A percentile compares a stretch with the other conserved stretches of the same genome.
These are phyloP conservation scores for Ampelomyces quisqualis DNA, from an alignment of 2,329 filamentous ascomycete genomes.

Conservation along the genomic window DNA sequence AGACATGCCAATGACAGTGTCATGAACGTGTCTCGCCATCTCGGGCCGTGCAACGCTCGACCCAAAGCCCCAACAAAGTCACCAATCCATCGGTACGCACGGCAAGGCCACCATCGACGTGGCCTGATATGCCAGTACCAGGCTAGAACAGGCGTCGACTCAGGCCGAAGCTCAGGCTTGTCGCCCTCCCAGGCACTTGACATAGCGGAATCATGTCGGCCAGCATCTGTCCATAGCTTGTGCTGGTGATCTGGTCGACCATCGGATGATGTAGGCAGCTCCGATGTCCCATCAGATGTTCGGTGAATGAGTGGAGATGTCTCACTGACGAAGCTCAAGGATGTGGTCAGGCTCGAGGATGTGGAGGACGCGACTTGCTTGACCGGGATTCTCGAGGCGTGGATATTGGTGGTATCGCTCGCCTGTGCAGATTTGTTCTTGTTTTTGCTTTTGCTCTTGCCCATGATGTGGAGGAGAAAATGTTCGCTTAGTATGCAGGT, in stretches of 20 bases:
- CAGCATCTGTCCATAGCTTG: not conserved
- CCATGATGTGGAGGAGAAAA: conserved; percentile 22
- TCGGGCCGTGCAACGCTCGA: conserved; percentile 10
- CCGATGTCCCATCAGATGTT: not conserved
- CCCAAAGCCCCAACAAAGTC: conserved; percentile 11
- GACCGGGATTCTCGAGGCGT: not conserved
- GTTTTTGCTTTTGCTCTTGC: conserved; percentile 13
- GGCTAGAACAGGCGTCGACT: not conserved
- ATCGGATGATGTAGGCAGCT: not conserved
- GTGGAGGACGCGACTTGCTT: not conserved
- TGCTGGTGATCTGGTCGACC: not conserved
- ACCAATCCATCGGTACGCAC: conserved; percentile 12
- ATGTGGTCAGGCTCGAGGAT: not conserved
- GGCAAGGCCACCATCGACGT: conserved; percentile 29
- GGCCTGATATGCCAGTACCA: not conserved
- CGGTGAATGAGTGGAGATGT: not conserved
- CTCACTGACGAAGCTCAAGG: not conserved
- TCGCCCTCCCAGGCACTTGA: conserved; percentile 6
- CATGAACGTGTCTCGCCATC: conserved; percentile 17
- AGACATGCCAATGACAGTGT: conserved; percentile 11
- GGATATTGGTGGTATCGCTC: conserved; percentile 3
- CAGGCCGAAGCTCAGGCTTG: not conserved
- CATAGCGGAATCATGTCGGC: conserved; percentile 17
- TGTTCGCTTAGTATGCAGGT: conserved; percentile 25
- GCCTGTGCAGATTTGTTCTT: conserved; percentile 8